phyloP scores from a whole-genome alignment of 805 yeast genomes.

The Pichia cephalocereana region DNA sequence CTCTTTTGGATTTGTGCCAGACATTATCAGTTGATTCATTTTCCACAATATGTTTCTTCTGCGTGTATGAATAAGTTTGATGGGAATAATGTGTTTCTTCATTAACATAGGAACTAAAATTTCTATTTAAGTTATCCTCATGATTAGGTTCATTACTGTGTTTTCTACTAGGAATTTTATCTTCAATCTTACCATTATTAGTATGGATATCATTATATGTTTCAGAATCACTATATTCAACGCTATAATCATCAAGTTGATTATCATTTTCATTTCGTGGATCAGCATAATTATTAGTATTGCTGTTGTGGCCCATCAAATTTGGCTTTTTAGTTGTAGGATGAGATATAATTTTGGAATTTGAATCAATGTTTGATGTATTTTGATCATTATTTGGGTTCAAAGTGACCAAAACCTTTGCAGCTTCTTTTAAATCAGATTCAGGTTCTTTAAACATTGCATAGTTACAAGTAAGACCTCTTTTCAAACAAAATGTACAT shows the following conservation, averaged over 20 bases:
- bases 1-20: no score
- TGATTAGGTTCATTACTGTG: background rate
- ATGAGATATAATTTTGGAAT: background rate
- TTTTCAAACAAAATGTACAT: constrained; percentile 39
- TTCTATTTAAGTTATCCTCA: no score
- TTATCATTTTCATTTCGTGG: background rate
- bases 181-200: background rate
- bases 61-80: no score
- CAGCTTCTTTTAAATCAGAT: background rate
- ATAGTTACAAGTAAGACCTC: background rate
- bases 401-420: background rate
- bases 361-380: background rate
- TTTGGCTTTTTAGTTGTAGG: background rate
- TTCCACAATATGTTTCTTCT: no score
- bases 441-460: background rate
- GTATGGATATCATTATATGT: background rate
- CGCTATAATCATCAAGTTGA: background rate
- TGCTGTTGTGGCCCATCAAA: background rate
- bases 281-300: background rate
- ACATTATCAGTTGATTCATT: no score
- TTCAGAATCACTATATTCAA: background rate
- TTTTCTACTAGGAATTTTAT: no score
- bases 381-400: background rate
- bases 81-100: no score
- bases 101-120: no score